These are phyloP conservation scores for Xylaria telfairii DNA, from an alignment of 495 filamentous ascomycete genomes.

Conservation along the genomic window DNA sequence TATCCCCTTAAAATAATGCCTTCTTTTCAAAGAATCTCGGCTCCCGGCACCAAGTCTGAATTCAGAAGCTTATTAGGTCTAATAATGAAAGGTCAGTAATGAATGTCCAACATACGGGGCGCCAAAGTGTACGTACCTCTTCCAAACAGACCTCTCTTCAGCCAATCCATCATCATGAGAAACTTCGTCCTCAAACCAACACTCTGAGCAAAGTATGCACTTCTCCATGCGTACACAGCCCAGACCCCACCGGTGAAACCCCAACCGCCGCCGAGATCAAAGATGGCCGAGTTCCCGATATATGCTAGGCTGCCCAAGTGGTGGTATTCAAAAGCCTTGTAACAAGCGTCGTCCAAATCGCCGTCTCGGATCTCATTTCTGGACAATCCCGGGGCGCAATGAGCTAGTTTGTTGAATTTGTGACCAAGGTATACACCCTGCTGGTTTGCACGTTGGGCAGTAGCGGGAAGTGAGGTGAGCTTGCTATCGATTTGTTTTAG, in stretches of 20 bases:
- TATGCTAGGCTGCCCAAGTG: constrained; percentile 94
- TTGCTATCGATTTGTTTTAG: constrained; percentile 90
- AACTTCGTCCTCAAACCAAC: constrained; percentile 90
- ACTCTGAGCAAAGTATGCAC: constrained; percentile 97
- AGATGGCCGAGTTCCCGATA: constrained; percentile 93
- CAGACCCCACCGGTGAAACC: constrained; percentile 83
- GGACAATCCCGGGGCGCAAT: constrained; percentile 74
- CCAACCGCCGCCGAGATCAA: constrained; percentile 78
- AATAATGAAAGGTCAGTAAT: constrained; percentile 34
- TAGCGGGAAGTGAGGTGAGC: constrained; percentile 82
- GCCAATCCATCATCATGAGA: constrained; percentile 98
- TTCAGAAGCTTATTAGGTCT: constrained; percentile 74
- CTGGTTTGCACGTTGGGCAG: constrained; percentile 97
- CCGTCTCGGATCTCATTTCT: constrained; percentile 85
- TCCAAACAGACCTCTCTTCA: constrained; percentile 92
- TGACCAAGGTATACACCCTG: constrained; percentile 92
- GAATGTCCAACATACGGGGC: constrained; percentile 20
- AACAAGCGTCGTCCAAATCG: constrained; percentile 89
- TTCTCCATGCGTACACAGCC: constrained; percentile 96
- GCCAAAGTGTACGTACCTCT: constrained; percentile 72
- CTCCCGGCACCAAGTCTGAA: background rate
- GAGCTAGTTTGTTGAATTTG: constrained; percentile 92
- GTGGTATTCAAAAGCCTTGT: constrained; percentile 94
- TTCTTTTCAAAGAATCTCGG: background rate
- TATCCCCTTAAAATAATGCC: background rate